Evolutionary conservation across 345 rosid genomes (phyloP).

Genomic region (Citropsis articulata): DNA sequence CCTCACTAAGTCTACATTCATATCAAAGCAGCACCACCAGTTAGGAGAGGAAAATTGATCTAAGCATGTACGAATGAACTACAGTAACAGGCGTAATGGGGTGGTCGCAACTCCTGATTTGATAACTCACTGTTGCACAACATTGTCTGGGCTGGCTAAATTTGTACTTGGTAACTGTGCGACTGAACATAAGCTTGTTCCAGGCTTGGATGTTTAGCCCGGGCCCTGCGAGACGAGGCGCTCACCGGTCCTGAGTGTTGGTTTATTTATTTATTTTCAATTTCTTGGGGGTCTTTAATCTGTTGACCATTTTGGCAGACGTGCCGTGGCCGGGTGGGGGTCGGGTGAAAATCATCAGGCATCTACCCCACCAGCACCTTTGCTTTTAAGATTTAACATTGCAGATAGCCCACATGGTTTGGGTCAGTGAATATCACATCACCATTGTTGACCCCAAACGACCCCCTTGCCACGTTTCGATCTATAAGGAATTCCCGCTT

Average conservation of each 20-base stretch:
- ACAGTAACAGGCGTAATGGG: too few species aligned
- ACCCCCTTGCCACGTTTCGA: background rate
- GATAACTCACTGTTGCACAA: background rate
- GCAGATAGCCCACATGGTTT: background rate
- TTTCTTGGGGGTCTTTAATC: too few species aligned
- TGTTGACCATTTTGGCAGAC: background rate
- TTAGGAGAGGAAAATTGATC: background rate
- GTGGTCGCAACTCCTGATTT: background rate
- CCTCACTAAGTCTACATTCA: background rate
- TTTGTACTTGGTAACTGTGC: background rate
- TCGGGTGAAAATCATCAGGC: background rate
- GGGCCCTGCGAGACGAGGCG: too few species aligned
- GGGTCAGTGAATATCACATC: background rate
- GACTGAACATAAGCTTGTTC: background rate
- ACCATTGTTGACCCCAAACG: background rate
- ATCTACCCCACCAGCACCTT: background rate
- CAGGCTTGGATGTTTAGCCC: background rate
- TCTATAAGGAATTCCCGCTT: background rate
- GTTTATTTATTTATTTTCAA: too few species aligned
- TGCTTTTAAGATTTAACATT: background rate
- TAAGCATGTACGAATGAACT: background rate
- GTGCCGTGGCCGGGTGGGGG: background rate
- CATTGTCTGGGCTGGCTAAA: too few species aligned
- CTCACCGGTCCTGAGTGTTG: too few species aligned
- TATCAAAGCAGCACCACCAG: background rate